These are phyloP conservation scores for Grosmannia serpens DNA, from an alignment of 2,329 filamentous ascomycete genomes.

Conservation along the genomic window DNA sequence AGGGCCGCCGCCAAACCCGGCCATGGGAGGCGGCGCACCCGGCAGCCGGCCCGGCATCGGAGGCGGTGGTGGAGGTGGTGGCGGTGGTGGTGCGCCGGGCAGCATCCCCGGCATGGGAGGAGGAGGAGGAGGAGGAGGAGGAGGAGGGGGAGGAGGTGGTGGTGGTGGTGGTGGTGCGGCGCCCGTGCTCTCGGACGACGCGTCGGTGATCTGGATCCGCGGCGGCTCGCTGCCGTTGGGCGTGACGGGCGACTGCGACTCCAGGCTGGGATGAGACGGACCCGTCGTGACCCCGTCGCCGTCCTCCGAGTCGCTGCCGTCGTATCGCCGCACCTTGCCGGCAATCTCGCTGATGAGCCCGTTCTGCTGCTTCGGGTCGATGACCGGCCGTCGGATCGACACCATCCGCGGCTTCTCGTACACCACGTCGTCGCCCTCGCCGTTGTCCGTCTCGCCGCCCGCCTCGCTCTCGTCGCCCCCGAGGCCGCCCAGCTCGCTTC, in stretches of 20 bases:
- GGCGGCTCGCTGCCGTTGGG: conserved; percentile 49
- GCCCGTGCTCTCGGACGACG: not conserved
- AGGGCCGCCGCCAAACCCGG: too few species aligned
- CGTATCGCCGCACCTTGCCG: conserved; percentile 61
- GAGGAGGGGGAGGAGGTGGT: conserved; percentile 25
- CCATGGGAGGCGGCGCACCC: conserved; percentile 13
- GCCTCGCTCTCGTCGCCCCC: conserved; percentile 15
- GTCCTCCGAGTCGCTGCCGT: conserved; percentile 59
- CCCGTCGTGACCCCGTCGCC: conserved; percentile 62
- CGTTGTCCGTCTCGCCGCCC: conserved; percentile 22
- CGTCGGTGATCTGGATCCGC: conserved; percentile 42
- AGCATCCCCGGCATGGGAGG: conserved; percentile 24
- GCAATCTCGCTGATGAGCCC: conserved; percentile 61
- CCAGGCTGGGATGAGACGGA: conserved; percentile 62
- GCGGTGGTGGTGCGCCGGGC: conserved; percentile 20
- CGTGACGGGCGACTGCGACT: conserved; percentile 57
- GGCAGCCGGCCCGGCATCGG: conserved; percentile 21
- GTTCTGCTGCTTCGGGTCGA: conserved; percentile 52
- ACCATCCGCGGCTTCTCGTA: conserved; percentile 73
- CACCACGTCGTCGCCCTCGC: conserved; percentile 40
- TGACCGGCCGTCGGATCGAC: conserved; percentile 60
- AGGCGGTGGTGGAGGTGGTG: conserved; percentile 27
- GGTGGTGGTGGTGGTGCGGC: conserved; percentile 11
- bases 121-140: conserved; percentile 21
- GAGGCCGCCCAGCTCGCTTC: not conserved